Percentiles rank a stretch among this genome's conserved stretches.
Evolutionary conservation across 441 rosid genomes (phyloP).

Genomic region (Viola pubescens): DNA sequence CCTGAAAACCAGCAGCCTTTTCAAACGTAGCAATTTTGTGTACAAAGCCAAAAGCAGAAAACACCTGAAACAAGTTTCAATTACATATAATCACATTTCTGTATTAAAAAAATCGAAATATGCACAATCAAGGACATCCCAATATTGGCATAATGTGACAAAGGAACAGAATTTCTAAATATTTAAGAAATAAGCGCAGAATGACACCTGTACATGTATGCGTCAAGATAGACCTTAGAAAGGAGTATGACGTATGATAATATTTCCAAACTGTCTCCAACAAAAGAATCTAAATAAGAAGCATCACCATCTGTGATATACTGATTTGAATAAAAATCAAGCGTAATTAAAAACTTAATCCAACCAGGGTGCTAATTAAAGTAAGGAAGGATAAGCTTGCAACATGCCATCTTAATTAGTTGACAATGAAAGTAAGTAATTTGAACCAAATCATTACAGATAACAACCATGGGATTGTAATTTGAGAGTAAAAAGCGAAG

Average conservation of each 20-base stretch:
- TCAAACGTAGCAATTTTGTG: slow-evolving; percentile 98
- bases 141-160: slow-evolving; percentile 19
- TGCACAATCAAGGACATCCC: slow-evolving; percentile 23
- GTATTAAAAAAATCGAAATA: slow-evolving; percentile 8
- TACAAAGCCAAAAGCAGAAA: slow-evolving; percentile 97
- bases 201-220: slow-evolving; percentile 71
- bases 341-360: slow-evolving; percentile 17
- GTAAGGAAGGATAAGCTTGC: background rate
- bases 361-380: slow-evolving; percentile 24
- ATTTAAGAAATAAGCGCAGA: slow-evolving; percentile 58
- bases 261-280: slow-evolving; percentile 77
- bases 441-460: slow-evolving; percentile 2
- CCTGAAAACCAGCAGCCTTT: slow-evolving; percentile 99
- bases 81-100: slow-evolving; percentile 15
- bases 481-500: too few species aligned
- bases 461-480: background rate
- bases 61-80: slow-evolving; percentile 55
- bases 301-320: slow-evolving; percentile 68
- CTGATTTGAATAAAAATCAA: slow-evolving; percentile 43
- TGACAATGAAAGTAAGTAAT: background rate
- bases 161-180: slow-evolving; percentile 35
- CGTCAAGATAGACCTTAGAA: slow-evolving; percentile 72
- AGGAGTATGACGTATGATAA: slow-evolving; percentile 62
- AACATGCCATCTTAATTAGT: too few species aligned
- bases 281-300: slow-evolving; percentile 65